These are phyloP conservation scores for Bombardia bombarda DNA, from an alignment of 495 filamentous ascomycete species.

Conservation along the genomic window DNA sequence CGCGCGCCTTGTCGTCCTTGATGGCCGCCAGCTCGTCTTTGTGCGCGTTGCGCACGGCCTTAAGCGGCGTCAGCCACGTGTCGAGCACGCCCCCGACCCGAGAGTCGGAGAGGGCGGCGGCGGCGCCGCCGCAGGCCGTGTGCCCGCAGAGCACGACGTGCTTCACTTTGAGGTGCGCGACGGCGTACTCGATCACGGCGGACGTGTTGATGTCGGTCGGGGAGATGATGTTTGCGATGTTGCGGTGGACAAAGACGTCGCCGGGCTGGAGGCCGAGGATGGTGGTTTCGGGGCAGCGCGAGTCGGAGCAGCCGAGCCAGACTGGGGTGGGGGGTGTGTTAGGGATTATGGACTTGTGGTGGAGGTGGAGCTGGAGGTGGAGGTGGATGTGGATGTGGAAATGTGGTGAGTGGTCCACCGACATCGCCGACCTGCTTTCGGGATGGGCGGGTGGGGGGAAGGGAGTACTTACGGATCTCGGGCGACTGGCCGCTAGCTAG, in stretches of 20 bases:
- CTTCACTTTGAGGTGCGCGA: conserved; percentile 64
- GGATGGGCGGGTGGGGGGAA: neutral
- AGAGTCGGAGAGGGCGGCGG: conserved; percentile 56
- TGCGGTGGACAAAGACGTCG: conserved; percentile 89
- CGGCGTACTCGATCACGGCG: conserved; percentile 79
- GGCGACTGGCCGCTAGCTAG: conserved; percentile 64
- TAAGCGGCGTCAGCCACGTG: conserved; percentile 70
- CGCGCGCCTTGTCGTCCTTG: conserved; percentile 38
- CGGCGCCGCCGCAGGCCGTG: conserved; percentile 71
- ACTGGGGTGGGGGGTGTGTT: conserved; percentile 29
- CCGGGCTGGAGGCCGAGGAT: conserved; percentile 73
- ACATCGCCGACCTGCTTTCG: too few species aligned
- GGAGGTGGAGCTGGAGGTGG: neutral
- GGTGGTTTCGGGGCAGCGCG: conserved; percentile 80
- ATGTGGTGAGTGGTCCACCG: neutral
- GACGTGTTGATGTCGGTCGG: conserved; percentile 67
- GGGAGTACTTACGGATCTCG: conserved; percentile 49
- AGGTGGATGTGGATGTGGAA: neutral
- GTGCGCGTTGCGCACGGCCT: conserved; percentile 49
- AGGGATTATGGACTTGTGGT: neutral
- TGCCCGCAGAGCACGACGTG: conserved; percentile 84
- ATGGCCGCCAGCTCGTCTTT: conserved; percentile 45
- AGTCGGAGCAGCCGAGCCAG: conserved; percentile 91
- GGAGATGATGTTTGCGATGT: conserved; percentile 85
- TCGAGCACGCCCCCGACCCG: conserved; percentile 70